Evolutionary conservation across 1,284 basidiomycete genomes (phyloP), one percentile per base, ranked within the genome.

Genomic region (Coriolopsis trogii): DNA sequence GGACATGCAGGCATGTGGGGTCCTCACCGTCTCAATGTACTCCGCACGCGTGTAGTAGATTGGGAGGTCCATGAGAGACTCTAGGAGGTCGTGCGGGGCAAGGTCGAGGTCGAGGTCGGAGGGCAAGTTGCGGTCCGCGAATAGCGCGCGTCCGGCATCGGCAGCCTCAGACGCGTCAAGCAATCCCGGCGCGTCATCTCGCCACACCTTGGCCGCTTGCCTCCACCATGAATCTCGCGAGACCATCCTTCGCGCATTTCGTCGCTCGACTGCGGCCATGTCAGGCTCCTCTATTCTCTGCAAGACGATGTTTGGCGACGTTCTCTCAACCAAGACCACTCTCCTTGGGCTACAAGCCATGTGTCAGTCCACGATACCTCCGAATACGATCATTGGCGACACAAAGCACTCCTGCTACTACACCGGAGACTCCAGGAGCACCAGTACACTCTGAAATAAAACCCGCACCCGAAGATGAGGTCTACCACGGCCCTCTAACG

Each of bases 21-120:
- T 20, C 15, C 79, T 57, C 70, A 89, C 88, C 55, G 89, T 91
- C 73, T 91, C 89, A 39, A 91, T 91, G 68, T 85, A 91, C 68
- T 91, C 89, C 26, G 82, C 74, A 57, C 87, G 85, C 18, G 85
- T 80, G 65, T 90, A 90, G 70, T 82, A 86, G 40, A 89, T 80
- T n/a, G 83, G 83, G 16, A 79, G 67, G 31, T 88, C 83, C 85
- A 88, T 87, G 50, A 6, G 40, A 31, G 15, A 20, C 10, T 20
- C 18, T 23, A 29, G 3, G 33, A 33, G 29, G 7, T 34, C 33
- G 10, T 4, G 31, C 8, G 20, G 41, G n/a, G n/a, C n/a, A n/a
- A 33, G 39, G 26, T 44, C 18, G 38, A 45, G 37, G 44, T 41
- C 23, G 45, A 26, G 40, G 41, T 53, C 41, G 34, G 37, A 49